Percentiles rank a stretch among this genome's conserved stretches.
Evolutionary conservation across 2,329 filamentous ascomycete genomes (phyloP).

Genomic region (Pseudofabraea citricarpa): DNA sequence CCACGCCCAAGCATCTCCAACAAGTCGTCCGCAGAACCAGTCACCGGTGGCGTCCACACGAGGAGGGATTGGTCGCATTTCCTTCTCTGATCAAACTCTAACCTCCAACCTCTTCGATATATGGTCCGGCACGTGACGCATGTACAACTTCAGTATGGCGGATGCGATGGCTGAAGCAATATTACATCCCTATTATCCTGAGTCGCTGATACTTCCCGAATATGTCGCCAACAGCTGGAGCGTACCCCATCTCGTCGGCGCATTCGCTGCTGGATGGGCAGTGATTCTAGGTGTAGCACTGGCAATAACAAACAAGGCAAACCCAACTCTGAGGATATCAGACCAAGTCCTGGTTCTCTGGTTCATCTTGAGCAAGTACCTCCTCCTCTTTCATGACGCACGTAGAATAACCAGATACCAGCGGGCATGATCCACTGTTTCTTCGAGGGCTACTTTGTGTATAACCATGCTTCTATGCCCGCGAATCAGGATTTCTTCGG

Average conservation of each 20-base stretch:
- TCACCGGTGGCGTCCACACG: too few species aligned
- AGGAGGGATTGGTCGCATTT: too few species aligned
- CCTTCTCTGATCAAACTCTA: too few species aligned
- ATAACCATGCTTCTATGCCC: constrained; percentile 33
- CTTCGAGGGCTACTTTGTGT: constrained; percentile 38
- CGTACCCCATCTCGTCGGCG: constrained; percentile 14
- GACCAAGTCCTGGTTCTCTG: constrained; percentile 22
- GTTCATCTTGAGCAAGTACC: constrained; percentile 24
- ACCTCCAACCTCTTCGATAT: too few species aligned
- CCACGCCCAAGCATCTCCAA: too few species aligned
- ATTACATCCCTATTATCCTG: constrained; percentile 23
- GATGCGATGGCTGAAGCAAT: constrained; percentile 1
- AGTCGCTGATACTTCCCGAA: constrained; percentile 16
- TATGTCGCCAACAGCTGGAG: constrained; percentile 18
- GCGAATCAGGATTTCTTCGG: constrained; percentile 34
- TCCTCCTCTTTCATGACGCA: neutral
- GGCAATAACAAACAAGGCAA: constrained; percentile 9
- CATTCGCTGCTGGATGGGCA: constrained; percentile 17
- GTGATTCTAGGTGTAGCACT: constrained; percentile 15
- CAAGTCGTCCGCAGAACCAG: too few species aligned
- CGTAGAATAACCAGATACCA: neutral
- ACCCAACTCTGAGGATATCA: constrained; percentile 14
- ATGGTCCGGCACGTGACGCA: too few species aligned
- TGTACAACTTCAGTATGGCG: neutral
- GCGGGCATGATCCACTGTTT: constrained; percentile 9